Evolutionary conservation across 2,329 filamentous ascomycete species (phyloP).

Genomic region (Taxawa tesnikishii): DNA sequence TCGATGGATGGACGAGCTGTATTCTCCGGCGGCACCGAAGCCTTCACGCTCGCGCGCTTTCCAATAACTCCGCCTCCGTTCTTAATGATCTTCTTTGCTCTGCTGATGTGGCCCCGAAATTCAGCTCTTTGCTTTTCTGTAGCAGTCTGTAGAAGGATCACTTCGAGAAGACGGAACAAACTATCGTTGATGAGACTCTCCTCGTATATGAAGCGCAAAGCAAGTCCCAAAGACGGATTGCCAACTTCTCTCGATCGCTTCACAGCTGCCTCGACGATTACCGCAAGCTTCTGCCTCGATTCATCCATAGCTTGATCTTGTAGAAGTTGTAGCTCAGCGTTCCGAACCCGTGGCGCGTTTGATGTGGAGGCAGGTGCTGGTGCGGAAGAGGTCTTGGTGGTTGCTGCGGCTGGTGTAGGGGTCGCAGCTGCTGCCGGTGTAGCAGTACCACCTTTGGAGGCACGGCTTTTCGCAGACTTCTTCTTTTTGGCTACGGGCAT

Average conservation of each 20-base stretch:
- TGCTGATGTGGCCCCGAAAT: conserved; percentile 31
- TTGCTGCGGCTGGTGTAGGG: conserved; percentile 2
- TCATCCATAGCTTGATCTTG: too few species aligned
- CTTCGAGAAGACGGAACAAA: conserved; percentile 28
- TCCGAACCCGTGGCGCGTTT: too few species aligned
- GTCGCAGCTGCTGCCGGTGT: background rate
- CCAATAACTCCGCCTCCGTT: conserved; percentile 3
- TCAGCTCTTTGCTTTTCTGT: conserved; percentile 24
- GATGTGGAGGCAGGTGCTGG: conserved; percentile 12
- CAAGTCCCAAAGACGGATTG: conserved; percentile 23
- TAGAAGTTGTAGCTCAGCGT: too few species aligned
- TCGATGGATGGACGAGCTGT: conserved; percentile 18
- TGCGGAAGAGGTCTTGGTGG: too few species aligned
- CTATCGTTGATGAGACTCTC: conserved; percentile 24
- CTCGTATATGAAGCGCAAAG: conserved; percentile 30
- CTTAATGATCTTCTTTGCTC: conserved; percentile 28
- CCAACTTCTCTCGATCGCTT: conserved; percentile 24
- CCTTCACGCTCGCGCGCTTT: background rate
- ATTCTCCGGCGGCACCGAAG: background rate
- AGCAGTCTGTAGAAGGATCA: conserved; percentile 27
- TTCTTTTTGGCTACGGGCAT: conserved; percentile 21
- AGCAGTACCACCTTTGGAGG: conserved; percentile 7
- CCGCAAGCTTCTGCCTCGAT: too few species aligned
- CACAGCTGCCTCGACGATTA: conserved; percentile 29
- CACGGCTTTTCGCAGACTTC: conserved; percentile 24